Evolutionary conservation across 1,284 basidiomycete genomes (phyloP).

Genomic region (Pseudozyma sp.): DNA sequence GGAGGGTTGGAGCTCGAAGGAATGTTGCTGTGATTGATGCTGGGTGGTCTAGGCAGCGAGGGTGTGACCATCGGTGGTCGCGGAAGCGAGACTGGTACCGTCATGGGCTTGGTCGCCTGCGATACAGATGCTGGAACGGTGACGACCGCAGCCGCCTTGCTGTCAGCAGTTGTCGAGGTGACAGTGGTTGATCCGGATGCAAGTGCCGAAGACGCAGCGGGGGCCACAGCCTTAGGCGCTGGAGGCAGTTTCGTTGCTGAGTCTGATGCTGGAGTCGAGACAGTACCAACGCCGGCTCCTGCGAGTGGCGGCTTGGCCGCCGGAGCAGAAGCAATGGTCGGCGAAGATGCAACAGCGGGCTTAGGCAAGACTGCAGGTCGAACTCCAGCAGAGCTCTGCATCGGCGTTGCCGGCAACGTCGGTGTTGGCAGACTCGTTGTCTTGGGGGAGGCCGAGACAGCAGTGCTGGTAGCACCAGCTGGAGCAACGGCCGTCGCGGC

Average conservation of each 20-base stretch:
- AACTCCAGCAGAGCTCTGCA: slow-evolving; percentile 12
- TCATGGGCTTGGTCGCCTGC: slow-evolving; percentile 23
- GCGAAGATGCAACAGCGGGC: slow-evolving; percentile 1
- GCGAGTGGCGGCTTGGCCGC: not conserved
- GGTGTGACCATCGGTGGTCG: slow-evolving; percentile 39
- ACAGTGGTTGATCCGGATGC: slow-evolving; percentile 5
- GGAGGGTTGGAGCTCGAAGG: slow-evolving; percentile 17
- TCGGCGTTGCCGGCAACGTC: slow-evolving; percentile 29
- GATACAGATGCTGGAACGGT: slow-evolving; percentile 15
- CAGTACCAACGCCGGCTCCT: not conserved
- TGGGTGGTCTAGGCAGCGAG: slow-evolving; percentile 37
- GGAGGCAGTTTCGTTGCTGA: not conserved
- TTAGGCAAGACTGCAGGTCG: slow-evolving; percentile 16
- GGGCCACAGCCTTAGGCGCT: slow-evolving; percentile 8
- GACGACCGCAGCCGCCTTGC: slow-evolving; percentile 10
- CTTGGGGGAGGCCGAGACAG: slow-evolving; percentile 4
- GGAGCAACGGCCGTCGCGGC: slow-evolving; percentile 11
- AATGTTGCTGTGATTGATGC: slow-evolving; percentile 41
- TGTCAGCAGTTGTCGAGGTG: slow-evolving; percentile 5
- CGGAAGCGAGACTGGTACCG: slow-evolving; percentile 34
- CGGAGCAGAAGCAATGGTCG: slow-evolving; percentile 1
- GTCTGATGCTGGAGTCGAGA: not conserved
- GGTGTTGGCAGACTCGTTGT: slow-evolving; percentile 20
- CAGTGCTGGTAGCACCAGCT: slow-evolving; percentile 1
- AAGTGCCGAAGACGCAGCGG: slow-evolving; percentile 4